These are phyloP conservation scores for Crithidia thermophila DNA, from an alignment of 208 protist genomes.

Conservation along the genomic window DNA sequence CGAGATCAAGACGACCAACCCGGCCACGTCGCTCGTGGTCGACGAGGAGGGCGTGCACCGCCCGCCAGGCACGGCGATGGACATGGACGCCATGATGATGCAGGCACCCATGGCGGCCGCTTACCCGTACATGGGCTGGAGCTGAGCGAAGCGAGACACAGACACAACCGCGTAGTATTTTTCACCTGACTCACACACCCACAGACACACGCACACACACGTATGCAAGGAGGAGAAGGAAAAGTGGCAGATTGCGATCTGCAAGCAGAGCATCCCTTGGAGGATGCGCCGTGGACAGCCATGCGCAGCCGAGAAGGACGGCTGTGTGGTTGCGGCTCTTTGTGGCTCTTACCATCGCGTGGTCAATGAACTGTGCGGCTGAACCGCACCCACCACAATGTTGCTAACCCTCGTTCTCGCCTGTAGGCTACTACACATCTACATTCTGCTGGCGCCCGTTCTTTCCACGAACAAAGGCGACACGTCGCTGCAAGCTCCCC, in stretches of 20 bases:
- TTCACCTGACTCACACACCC: background rate
- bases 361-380: no score
- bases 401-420: no score
- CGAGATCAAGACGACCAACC: constrained; percentile 90
- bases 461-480: no score
- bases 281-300: no score
- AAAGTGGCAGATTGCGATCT: no score
- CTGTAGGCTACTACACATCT: no score
- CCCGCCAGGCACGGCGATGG: constrained; percentile 23
- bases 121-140: constrained; percentile 36
- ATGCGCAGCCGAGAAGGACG: no score
- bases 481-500: background rate
- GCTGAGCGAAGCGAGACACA: constrained; percentile 1
- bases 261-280: no score
- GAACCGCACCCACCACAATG: no score
- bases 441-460: no score
- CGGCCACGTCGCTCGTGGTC: constrained; percentile 75
- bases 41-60: constrained; percentile 74
- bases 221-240: background rate
- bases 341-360: no score
- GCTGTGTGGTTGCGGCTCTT: no score
- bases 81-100: constrained; percentile 29
- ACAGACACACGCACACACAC: background rate
- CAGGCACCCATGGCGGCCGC: constrained; percentile 25
- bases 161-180: background rate